phyloP scores from a whole-genome alignment of 345 rosid species.

The Euphorbia lathyris region DNA sequence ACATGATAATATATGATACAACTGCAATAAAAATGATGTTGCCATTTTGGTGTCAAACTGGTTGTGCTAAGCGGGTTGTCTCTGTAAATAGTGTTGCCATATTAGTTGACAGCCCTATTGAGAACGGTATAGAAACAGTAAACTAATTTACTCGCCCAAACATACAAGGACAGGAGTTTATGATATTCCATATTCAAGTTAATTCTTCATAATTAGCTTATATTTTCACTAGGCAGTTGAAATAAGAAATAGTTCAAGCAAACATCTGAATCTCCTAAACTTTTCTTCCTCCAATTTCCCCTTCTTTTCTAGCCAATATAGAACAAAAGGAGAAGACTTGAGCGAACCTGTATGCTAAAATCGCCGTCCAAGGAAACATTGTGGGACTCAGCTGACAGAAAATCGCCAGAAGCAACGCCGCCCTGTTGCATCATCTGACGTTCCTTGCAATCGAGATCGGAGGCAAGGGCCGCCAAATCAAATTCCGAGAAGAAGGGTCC shows the following conservation, averaged over 20 bases:
- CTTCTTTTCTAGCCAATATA: background rate
- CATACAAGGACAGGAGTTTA: background rate
- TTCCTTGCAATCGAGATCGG: conserved; percentile 83
- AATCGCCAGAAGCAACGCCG: conserved; percentile 52
- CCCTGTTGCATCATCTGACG: conserved; percentile 70
- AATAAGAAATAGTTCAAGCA: background rate
- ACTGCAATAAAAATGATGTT: too few species aligned
- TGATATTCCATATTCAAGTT: background rate
- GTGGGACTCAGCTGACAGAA: conserved; percentile 79
- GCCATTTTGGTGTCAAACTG: too few species aligned
- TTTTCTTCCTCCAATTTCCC: background rate
- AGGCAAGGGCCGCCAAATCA: conserved; percentile 88
- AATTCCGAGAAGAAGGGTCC: conserved; percentile 97
- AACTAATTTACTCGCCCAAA: background rate
- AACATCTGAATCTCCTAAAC: background rate
- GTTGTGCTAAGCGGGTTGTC: too few species aligned
- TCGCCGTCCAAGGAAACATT: conserved; percentile 92
- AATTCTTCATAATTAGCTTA: background rate
- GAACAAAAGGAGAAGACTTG: background rate
- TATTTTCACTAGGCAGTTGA: background rate
- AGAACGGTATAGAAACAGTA: background rate
- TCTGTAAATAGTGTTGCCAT: too few species aligned
- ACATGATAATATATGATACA: too few species aligned
- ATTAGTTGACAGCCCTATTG: too few species aligned
- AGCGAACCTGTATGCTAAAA: conserved; percentile 85